Conservation (phyloP, 805 yeast genomes). For the Monosporozyma solicola region DNA sequence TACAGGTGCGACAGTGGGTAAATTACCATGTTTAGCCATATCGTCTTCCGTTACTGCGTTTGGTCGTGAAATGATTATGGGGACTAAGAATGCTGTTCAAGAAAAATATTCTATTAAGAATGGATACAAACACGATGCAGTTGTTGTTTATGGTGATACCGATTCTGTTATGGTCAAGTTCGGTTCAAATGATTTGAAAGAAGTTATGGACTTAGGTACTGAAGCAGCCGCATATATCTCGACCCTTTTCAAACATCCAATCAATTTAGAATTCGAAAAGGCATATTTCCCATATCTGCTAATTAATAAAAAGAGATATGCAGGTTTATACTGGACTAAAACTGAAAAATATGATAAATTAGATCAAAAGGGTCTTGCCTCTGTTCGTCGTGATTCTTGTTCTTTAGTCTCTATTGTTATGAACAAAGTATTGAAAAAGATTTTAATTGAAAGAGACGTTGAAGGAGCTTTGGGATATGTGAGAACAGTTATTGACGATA, state of each 20-base stretch:
- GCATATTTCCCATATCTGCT: constrained; percentile 90
- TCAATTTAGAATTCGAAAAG: constrained; percentile 91
- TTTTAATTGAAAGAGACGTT: constrained; percentile 81
- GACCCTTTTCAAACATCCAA: constrained; percentile 68
- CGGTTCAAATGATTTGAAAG: constrained; percentile 69
- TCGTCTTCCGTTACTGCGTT: constrained; percentile 93
- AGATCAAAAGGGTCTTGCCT: constrained; percentile 98
- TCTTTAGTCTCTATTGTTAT: constrained; percentile 89
- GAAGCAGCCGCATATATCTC: constrained; percentile 92
- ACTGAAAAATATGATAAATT: constrained; percentile 89
- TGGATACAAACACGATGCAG: constrained; percentile 77
- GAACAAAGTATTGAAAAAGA: constrained; percentile 77
- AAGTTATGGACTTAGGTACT: constrained; percentile 85
- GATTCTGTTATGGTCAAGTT: constrained; percentile 99
- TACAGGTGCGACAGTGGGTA: constrained; percentile 98
- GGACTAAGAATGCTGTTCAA: constrained; percentile 80
- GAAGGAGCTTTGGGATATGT: constrained; percentile 77
- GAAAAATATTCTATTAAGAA: constrained; percentile 67
- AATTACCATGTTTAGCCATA: constrained; percentile 90
- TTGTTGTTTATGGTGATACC: constrained; percentile 95
- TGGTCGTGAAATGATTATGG: constrained; percentile 95
- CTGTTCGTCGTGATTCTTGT: constrained; percentile 97
- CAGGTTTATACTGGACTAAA: constrained; percentile 93
- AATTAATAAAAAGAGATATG: constrained; percentile 93
- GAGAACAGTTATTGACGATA: constrained; percentile 78